These are phyloP conservation scores for Cadophora gregata DNA, from an alignment of 2,329 filamentous ascomycete species.

Conservation along the genomic window DNA sequence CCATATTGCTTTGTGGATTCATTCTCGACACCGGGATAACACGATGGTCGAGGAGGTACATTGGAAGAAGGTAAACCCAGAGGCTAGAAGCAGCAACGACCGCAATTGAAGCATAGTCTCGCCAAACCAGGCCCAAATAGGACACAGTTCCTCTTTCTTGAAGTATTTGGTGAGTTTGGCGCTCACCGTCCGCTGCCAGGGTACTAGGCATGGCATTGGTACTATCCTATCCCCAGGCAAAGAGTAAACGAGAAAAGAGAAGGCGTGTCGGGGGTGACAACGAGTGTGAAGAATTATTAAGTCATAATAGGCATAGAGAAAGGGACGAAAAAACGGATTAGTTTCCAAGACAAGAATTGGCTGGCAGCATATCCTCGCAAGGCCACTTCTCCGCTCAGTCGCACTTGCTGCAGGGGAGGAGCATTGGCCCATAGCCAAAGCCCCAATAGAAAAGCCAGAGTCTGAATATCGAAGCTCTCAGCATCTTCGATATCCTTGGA, in stretches of 20 bases:
- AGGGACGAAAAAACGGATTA: background rate
- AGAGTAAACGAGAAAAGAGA: background rate
- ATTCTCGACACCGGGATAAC: slow-evolving; percentile 25
- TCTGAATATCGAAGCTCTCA: background rate
- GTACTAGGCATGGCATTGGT: slow-evolving; percentile 11
- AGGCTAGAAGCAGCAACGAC: slow-evolving; percentile 19
- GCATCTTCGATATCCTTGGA: background rate
- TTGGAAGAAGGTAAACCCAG: slow-evolving; percentile 30
- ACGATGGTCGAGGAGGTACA: slow-evolving; percentile 30
- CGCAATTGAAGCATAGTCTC: slow-evolving; percentile 24
- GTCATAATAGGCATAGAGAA: background rate
- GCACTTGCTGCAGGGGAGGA: background rate
- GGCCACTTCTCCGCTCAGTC: background rate
- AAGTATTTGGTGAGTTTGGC: background rate
- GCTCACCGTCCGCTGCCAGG: background rate
- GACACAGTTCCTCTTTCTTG: background rate
- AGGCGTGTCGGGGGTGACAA: background rate
- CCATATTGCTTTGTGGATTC: background rate
- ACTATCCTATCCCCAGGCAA: too few species aligned
- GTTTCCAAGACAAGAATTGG: background rate
- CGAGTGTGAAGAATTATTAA: background rate
- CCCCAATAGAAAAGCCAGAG: background rate
- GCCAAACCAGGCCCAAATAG: slow-evolving; percentile 18
- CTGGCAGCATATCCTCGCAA: background rate
- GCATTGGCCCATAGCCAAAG: background rate